phyloP scores from a whole-genome alignment of 352 stramenopile genomes.

The Pythium rhizo-oryzae region DNA sequence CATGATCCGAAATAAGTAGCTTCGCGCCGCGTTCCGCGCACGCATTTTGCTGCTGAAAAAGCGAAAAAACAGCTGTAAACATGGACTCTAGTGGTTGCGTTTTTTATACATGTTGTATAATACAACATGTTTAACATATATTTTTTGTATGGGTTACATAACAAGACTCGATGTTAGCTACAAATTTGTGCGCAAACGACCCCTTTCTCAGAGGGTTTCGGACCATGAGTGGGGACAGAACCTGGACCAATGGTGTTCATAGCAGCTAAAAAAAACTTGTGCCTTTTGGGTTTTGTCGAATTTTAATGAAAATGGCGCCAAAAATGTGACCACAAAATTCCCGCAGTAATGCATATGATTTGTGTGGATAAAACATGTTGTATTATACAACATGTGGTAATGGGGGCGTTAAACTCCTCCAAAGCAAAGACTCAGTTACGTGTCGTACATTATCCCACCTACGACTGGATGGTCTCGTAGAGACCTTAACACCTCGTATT shows the following conservation, averaged over 20 bases:
- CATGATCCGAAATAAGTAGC: too few relatives aligned
- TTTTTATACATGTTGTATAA: constrained; percentile 17
- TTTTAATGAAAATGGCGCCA: neutral
- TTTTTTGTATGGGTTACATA: constrained; percentile 14
- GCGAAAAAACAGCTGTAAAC: too few relatives aligned
- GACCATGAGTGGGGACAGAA: neutral
- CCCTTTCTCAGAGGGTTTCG: neutral
- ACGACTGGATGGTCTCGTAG: too few relatives aligned
- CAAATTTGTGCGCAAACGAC: constrained; percentile 13
- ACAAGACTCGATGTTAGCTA: constrained; percentile 19
- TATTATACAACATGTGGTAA: neutral
- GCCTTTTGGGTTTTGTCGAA: neutral
- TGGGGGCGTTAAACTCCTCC: too few relatives aligned
- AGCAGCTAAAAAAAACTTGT: neutral
- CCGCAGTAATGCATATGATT: constrained; percentile 14
- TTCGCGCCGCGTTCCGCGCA: too few relatives aligned
- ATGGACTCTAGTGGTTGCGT: too few relatives aligned
- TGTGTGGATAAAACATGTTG: constrained; percentile 16
- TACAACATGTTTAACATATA: constrained; percentile 17
- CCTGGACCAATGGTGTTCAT: neutral
- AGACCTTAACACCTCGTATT: too few relatives aligned
- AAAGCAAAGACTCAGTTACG: too few relatives aligned
- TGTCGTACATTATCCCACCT: too few relatives aligned
- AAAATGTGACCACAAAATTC: constrained; percentile 1
- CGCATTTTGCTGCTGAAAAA: too few relatives aligned